phyloP scores from a whole-genome alignment of 140 eudicot genomes.

The Ambrosia hybrid region DNA sequence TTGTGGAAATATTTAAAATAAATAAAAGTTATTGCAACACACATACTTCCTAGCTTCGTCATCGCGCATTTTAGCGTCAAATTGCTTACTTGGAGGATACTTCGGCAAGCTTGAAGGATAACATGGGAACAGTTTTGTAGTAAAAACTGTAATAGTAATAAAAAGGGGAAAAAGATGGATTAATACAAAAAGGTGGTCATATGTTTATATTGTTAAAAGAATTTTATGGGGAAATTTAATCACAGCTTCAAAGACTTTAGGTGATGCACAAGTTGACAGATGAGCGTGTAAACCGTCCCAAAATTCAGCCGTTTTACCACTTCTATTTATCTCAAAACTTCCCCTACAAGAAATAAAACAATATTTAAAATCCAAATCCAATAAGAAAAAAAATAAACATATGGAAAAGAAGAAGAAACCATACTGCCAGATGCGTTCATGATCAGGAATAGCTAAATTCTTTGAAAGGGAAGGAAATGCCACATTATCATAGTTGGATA shows the following conservation, averaged over 20 bases:
- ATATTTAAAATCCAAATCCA: constrained; percentile 9
- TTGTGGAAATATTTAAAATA: neutral
- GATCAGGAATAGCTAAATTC: constrained; percentile 73
- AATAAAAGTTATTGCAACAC: constrained; percentile 1
- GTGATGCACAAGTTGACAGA: constrained; percentile 76
- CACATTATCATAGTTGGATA: constrained; percentile 31
- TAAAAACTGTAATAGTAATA: constrained; percentile 55
- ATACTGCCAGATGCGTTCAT: constrained; percentile 92
- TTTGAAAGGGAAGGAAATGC: constrained; percentile 40
- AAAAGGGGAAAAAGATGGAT: neutral
- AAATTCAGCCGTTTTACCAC: constrained; percentile 47
- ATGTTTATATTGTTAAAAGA: neutral
- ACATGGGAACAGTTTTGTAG: constrained; percentile 80
- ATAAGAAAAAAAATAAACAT: neutral
- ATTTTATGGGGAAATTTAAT: constrained; percentile 61
- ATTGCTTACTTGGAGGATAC: constrained; percentile 95
- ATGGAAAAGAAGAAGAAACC: constrained; percentile 30
- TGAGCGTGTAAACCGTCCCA: constrained; percentile 97
- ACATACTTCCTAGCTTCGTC: constrained; percentile 86
- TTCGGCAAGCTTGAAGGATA: constrained; percentile 91
- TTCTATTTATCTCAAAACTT: constrained; percentile 71
- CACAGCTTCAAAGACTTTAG: constrained; percentile 66
- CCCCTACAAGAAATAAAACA: constrained; percentile 54
- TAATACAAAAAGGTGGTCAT: neutral
- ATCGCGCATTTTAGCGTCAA: constrained; percentile 82